phyloP scores from a whole-genome alignment of 2,329 filamentous ascomycete genomes.

The Leptographium galeiforme region DNA sequence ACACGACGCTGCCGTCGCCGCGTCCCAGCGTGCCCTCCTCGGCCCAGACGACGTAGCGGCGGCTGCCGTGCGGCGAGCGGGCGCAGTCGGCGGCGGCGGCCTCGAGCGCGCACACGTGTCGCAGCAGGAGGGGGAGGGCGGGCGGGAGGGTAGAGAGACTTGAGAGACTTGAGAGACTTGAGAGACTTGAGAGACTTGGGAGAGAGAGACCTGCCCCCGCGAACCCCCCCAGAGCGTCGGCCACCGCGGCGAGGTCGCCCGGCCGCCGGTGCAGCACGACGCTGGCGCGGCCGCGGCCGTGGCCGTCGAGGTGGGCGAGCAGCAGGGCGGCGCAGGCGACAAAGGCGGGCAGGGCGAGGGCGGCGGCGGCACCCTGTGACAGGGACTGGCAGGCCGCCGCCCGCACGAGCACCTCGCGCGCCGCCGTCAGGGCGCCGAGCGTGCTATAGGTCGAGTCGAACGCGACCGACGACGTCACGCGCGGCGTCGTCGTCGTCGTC shows the following conservation, averaged over 20 bases:
- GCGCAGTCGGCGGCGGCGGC: slow-evolving; percentile 8
- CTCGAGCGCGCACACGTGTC: slow-evolving; percentile 17
- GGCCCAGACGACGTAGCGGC: slow-evolving; percentile 1
- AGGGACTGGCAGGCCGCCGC: no score
- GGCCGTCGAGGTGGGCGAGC: slow-evolving; percentile 21
- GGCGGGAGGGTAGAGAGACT: no score
- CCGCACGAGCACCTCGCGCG: slow-evolving; percentile 22
- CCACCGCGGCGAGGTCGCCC: slow-evolving; percentile 24
- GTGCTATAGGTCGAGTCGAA: slow-evolving; percentile 28
- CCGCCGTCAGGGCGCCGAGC: slow-evolving; percentile 25
- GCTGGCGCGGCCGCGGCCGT: slow-evolving; percentile 13
- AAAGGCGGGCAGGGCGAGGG: slow-evolving; percentile 17
- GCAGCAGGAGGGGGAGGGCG: no score
- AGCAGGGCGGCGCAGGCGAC: slow-evolving; percentile 23
- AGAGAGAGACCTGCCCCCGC: no score
- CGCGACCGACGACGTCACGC: slow-evolving; percentile 14
- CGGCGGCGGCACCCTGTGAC: no score
- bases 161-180: no score
- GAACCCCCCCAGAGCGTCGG: slow-evolving; percentile 21
- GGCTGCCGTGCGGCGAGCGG: not conserved
- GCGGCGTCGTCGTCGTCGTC: no score
- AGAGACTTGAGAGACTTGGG: no score
- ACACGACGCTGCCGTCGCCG: slow-evolving; percentile 1
- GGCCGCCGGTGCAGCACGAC: slow-evolving; percentile 23
- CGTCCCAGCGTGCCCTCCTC: not conserved